Evolutionary conservation across 768 basidiomycete genomes (phyloP), one percentile per base, ranked within the genome.

Genomic region (Leccinum incarnatum): DNA sequence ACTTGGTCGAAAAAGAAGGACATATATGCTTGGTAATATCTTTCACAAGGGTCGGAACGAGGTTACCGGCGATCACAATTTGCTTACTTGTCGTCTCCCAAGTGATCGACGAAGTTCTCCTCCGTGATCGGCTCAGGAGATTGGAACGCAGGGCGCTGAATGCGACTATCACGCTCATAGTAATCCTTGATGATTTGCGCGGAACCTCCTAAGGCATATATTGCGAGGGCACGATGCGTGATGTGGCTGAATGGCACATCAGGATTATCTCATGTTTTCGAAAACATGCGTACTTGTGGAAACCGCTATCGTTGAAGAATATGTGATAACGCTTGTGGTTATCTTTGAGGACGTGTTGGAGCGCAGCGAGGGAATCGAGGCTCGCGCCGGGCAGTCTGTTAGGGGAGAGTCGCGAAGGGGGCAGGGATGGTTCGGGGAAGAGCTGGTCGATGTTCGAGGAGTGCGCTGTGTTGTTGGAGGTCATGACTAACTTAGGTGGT

Each of bases 261-360:
- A 27, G 9, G 2, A 1, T 50, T n/a, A 37, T 14, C 11, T 10
- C 4, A 25, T 17, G 2, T 8, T 1, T 5, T 9, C 30, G 1
- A 30, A 19, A 8, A 14, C 1, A 10, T 15, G 68, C 77, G 12
- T 59, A 83, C 84, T 85, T 84, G 73, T 85, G 84, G 57, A 81
- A 80, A 0, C 72, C 61, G 30, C 48, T 58, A 19, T 79, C 65
- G 54, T 83, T 79, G 65, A 79, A 77, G 67, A 79, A 86, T 11
- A 79, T 74, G 54, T 86, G 83, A 66, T 75, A 73, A 50, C 71
- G 76, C 29, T 70, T 67, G 51, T 83, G 78, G 55, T 82, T 82
- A 4, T 83, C 81, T 58, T 77, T 79, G 51, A 85, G 69, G 9
- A 76, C 57, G 5, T 69, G 69, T 58, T 32, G 62, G 40, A 53